phyloP scores from a whole-genome alignment of 202 grass and related monocot species.

The Setaria italica region DNA sequence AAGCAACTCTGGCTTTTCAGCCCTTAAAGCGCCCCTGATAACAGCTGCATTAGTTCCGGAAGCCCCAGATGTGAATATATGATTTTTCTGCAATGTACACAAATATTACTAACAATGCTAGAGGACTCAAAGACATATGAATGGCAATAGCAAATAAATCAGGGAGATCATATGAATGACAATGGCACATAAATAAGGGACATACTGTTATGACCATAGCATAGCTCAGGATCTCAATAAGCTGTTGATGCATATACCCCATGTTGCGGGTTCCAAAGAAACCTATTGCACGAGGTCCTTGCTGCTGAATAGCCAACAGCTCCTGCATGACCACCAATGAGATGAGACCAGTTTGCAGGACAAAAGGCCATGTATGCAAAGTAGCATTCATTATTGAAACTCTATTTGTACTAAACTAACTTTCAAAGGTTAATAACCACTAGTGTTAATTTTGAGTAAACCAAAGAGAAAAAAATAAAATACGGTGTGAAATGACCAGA shows the following conservation, averaged over 20 bases:
- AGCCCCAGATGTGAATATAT: slow-evolving; percentile 98
- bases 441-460: slow-evolving; percentile 18
- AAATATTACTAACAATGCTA: slow-evolving; percentile 22
- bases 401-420: slow-evolving; percentile 6
- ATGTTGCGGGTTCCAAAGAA: slow-evolving; percentile 99
- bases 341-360: slow-evolving; percentile 27
- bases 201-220: slow-evolving; percentile 99
- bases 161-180: slow-evolving; percentile 7
- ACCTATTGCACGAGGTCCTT: slow-evolving; percentile 92
- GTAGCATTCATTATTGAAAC: slow-evolving; percentile 28
- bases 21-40: slow-evolving; percentile 99
- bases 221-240: slow-evolving; percentile 99
- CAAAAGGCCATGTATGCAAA: slow-evolving; percentile 15
- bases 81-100: slow-evolving; percentile 84
- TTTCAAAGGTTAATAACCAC: slow-evolving; percentile 21
- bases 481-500: background rate
- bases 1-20: slow-evolving; percentile 93
- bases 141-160: background rate
- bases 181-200: slow-evolving; percentile 21
- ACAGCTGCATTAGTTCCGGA: slow-evolving; percentile 98
- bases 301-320: slow-evolving; percentile 95
- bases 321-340: slow-evolving; percentile 63
- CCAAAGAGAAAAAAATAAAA: background rate
- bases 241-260: slow-evolving; percentile 99
- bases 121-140: slow-evolving; percentile 27